Conservation (phyloP, 2,329 filamentous ascomycete species). For the Cephalotrichum gorgonifer region DNA sequence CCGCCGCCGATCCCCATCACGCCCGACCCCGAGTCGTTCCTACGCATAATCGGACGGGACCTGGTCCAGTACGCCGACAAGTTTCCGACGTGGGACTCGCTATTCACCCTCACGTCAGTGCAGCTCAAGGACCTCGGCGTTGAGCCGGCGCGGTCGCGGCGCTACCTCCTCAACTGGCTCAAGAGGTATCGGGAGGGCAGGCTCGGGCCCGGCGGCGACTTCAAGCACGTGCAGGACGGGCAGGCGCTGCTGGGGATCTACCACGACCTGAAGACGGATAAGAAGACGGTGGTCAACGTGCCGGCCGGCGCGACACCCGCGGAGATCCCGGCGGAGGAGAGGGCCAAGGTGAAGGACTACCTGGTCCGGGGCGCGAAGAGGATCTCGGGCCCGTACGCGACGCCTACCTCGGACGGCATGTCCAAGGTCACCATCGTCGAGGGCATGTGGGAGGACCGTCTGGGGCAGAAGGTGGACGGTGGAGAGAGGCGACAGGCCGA, state of each 20-base stretch:
- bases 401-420: conserved; percentile 52
- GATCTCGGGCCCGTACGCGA: conserved; percentile 66
- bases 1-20: conserved; percentile 67
- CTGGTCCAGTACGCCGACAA: conserved; percentile 75
- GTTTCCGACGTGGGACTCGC: conserved; percentile 79
- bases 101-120: conserved; percentile 70
- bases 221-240: conserved; percentile 56
- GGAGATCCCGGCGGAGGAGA: conserved; percentile 1
- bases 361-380: conserved; percentile 56
- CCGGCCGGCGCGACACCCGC: conserved; percentile 27
- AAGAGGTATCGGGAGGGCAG: conserved; percentile 71
- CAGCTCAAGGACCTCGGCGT: conserved; percentile 78
- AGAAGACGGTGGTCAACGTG: conserved; percentile 46
- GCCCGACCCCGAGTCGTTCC: conserved; percentile 75
- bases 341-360: conserved; percentile 50
- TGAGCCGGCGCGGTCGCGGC: conserved; percentile 70
- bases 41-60: conserved; percentile 81
- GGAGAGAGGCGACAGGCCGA: conserved; percentile 85
- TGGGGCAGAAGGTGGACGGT: conserved; percentile 87
- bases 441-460: conserved; percentile 85
- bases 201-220: conserved; percentile 74
- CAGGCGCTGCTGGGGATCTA: conserved; percentile 38
- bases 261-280: conserved; percentile 24
- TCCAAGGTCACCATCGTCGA: conserved; percentile 64
- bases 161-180: conserved; percentile 81